Percentiles rank a stretch among this genome's conserved stretches.
Conservation (phyloP, 2,329 filamentous ascomycete genomes). For the Pestalotiopsis sp. region DNA sequence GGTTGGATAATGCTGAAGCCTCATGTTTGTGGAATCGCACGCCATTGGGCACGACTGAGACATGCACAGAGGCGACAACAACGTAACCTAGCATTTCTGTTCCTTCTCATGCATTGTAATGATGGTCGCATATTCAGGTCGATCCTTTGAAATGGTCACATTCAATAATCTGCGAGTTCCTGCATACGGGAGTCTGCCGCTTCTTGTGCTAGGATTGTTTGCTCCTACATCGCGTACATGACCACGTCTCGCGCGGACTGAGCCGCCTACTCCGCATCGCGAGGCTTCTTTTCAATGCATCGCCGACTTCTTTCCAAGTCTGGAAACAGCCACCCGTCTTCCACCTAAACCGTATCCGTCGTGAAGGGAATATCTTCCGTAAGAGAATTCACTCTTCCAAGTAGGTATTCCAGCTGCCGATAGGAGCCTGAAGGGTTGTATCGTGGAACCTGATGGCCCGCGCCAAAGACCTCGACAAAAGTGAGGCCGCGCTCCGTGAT, state of each 20-base stretch:
- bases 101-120: not conserved
- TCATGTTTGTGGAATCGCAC: not conserved
- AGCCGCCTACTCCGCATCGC: not conserved
- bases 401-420: constrained; percentile 69
- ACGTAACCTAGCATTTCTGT: not conserved
- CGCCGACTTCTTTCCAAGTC: not conserved
- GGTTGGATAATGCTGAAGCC: not conserved
- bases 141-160: not conserved
- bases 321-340: not conserved
- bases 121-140: too few species aligned
- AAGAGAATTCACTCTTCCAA: constrained; percentile 62
- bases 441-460: constrained; percentile 66
- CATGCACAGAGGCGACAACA: not conserved
- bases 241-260: not conserved
- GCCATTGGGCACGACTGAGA: not conserved
- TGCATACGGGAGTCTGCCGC: not conserved
- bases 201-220: not conserved
- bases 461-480: constrained; percentile 60
- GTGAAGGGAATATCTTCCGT: not conserved
- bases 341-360: not conserved
- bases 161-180: not conserved
- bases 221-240: not conserved
- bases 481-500: constrained; percentile 74
- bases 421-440: constrained; percentile 67
- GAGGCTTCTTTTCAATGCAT: not conserved